Evolutionary conservation across 23 red algal genomes (phyloP).

Genomic region (Cyanidium caldarium): DNA sequence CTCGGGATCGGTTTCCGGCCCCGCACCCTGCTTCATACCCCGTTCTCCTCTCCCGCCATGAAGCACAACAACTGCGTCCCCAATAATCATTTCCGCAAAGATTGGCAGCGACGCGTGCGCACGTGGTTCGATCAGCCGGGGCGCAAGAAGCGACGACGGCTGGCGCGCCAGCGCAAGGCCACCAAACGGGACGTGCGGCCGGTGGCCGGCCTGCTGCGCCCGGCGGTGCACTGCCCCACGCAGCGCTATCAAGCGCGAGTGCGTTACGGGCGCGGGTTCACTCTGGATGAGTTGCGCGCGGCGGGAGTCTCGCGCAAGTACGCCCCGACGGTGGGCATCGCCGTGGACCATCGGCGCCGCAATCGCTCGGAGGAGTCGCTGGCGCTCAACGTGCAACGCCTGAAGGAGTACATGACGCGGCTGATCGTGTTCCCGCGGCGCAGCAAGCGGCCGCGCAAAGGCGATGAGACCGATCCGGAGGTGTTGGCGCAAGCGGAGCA

Average conservation of each 20-base stretch:
- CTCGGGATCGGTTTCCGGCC: too few species aligned
- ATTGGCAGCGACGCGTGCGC: conserved; percentile 89
- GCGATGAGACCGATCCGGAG: conserved; percentile 47
- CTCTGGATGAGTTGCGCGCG: conserved; percentile 79
- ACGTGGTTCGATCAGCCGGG: conserved; percentile 99
- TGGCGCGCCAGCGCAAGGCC: conserved; percentile 29
- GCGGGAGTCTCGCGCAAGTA: conserved; percentile 42
- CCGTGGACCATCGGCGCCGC: conserved; percentile 76
- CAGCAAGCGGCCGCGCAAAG: conserved; percentile 47
- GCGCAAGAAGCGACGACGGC: conserved; percentile 87
- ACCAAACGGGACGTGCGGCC: conserved; percentile 22
- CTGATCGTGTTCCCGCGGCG: conserved; percentile 82
- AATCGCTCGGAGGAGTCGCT: conserved; percentile 75
- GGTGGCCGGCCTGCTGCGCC: conserved; percentile 59
- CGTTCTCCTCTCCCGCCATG: too few species aligned
- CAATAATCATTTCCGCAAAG: conserved; percentile 87
- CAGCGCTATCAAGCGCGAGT: conserved; percentile 68
- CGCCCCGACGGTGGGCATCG: conserved; percentile 82
- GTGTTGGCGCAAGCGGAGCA: conserved; percentile 41
- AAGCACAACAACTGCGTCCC: conserved; percentile 88
- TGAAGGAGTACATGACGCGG: conserved; percentile 95
- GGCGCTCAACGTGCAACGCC: conserved; percentile 68
- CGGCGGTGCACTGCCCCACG: conserved; percentile 77
- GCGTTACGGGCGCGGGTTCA: conserved; percentile 85
- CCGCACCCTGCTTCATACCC: too few species aligned